phyloP scores from a whole-genome alignment of 2,329 filamentous ascomycete species.

The Aspergillus nomiae region DNA sequence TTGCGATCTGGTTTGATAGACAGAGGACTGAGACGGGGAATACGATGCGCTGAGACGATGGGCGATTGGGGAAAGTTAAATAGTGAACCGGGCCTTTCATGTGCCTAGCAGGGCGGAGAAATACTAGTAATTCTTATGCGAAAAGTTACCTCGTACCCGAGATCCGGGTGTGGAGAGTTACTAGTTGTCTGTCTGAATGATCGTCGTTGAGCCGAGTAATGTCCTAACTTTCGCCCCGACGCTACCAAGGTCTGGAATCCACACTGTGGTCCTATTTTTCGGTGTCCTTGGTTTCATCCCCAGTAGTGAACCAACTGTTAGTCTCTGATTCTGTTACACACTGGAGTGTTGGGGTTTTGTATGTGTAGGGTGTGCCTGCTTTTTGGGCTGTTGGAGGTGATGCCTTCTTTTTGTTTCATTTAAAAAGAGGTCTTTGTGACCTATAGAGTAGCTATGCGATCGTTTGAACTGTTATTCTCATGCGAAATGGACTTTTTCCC shows the following conservation, averaged over 20 bases:
- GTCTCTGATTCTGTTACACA: not conserved
- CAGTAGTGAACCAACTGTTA: too few relatives aligned
- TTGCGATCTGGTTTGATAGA: not conserved
- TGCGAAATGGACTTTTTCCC: not conserved
- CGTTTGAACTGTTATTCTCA: not conserved
- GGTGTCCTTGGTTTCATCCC: not conserved
- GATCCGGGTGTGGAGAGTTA: slow-evolving; percentile 12
- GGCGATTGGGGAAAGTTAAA: not conserved
- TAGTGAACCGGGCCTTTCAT: not conserved
- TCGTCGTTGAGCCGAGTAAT: not conserved
- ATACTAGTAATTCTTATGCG: not conserved
- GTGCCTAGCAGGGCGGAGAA: not conserved
- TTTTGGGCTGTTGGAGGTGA: not conserved
- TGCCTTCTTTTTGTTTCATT: not conserved
- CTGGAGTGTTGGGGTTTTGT: too few relatives aligned
- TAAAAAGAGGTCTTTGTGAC: not conserved
- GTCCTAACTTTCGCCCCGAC: not conserved
- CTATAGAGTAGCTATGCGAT: not conserved
- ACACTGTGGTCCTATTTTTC: not conserved
- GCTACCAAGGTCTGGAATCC: not conserved
- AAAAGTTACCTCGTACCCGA: not conserved
- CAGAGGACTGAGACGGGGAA: not conserved
- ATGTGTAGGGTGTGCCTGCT: not conserved
- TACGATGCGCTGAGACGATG: not conserved
- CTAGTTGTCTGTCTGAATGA: not conserved